These are phyloP conservation scores for Pythium oligandrum DNA, from an alignment of 352 stramenopile species.

Conservation along the genomic window DNA sequence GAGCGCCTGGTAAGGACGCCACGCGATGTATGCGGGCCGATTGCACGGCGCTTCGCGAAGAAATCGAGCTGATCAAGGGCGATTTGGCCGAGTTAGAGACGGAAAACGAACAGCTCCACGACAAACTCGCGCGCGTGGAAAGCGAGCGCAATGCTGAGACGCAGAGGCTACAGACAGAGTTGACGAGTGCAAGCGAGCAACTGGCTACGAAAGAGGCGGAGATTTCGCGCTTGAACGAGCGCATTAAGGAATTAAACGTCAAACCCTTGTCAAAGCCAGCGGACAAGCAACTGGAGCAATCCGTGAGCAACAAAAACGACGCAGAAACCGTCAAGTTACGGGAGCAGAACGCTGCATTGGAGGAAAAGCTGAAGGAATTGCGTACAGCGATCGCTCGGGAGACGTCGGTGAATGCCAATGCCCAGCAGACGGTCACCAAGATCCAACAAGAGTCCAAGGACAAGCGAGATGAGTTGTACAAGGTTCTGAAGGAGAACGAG, in stretches of 20 bases:
- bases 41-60: constrained; percentile 60
- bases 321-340: constrained; percentile 20
- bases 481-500: constrained; percentile 64
- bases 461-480: constrained; percentile 57
- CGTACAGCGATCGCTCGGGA: constrained; percentile 29
- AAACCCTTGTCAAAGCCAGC: constrained; percentile 6
- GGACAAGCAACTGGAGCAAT: constrained; percentile 6
- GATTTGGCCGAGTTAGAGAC: constrained; percentile 57
- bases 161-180: constrained; percentile 9
- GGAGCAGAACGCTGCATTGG: constrained; percentile 31
- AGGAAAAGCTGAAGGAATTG: constrained; percentile 31
- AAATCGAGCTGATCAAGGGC: constrained; percentile 51
- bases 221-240: constrained; percentile 16
- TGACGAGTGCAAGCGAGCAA: constrained; percentile 11
- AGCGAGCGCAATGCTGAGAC: constrained; percentile 14
- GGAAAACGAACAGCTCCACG: constrained; percentile 67
- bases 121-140: constrained; percentile 37
- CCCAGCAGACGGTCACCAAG: constrained; percentile 24
- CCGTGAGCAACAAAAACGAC: background rate
- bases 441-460: constrained; percentile 36
- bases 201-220: constrained; percentile 24
- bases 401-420: constrained; percentile 25
- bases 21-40: constrained; percentile 42
- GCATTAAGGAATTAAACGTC: constrained; percentile 11
- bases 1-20: too few species aligned